phyloP scores from a whole-genome alignment of 805 yeast species.

The Metschnikowia kofuensis region DNA sequence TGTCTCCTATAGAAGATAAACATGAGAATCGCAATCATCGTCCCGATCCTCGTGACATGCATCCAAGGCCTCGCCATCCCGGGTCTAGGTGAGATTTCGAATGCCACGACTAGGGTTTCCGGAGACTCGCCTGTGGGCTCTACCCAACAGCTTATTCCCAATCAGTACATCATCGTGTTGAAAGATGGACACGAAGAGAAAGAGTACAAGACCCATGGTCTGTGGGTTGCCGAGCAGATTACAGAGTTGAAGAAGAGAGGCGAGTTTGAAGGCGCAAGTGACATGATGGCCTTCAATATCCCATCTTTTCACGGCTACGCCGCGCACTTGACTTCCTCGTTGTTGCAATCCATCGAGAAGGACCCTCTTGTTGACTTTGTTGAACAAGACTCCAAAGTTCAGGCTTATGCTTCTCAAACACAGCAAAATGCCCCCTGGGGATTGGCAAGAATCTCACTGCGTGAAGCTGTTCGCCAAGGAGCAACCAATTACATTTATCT shows the following conservation, averaged over 20 bases:
- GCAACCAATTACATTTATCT: slow-evolving; percentile 54
- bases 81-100: too few species aligned
- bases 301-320: slow-evolving; percentile 19
- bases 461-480: slow-evolving; percentile 45
- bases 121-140: too few species aligned
- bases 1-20: too few species aligned
- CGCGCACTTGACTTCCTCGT: slow-evolving; percentile 20
- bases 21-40: too few species aligned
- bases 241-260: slow-evolving; percentile 18
- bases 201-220: slow-evolving; percentile 10
- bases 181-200: slow-evolving; percentile 10
- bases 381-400: slow-evolving; percentile 23
- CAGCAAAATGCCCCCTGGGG: slow-evolving; percentile 95
- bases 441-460: slow-evolving; percentile 82
- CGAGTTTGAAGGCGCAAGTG: slow-evolving; percentile 18
- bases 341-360: slow-evolving; percentile 14
- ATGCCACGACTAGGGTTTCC: too few species aligned
- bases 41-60: too few species aligned
- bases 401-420: slow-evolving; percentile 46
- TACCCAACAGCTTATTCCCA: too few species aligned
- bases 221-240: slow-evolving; percentile 12
- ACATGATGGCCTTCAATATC: slow-evolving; percentile 12
- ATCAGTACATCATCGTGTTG: slow-evolving; percentile 15
- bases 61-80: too few species aligned
- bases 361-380: slow-evolving; percentile 20